These are phyloP conservation scores for Ogataea nakhonphanomensis DNA, from an alignment of 805 yeast genomes.

Conservation along the genomic window DNA sequence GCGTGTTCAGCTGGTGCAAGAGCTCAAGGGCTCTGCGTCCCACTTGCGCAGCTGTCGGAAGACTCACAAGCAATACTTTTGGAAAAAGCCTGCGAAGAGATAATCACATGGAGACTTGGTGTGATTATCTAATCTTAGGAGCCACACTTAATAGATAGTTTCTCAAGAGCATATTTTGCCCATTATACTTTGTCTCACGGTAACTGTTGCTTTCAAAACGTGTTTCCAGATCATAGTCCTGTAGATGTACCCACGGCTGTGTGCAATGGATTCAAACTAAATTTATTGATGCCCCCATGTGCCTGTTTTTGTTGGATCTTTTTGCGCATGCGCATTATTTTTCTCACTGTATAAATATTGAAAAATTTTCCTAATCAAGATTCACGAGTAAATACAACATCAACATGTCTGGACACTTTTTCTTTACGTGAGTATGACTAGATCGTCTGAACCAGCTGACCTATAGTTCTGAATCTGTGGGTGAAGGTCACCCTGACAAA, in stretches of 20 bases:
- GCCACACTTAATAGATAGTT: slow-evolving; percentile 2
- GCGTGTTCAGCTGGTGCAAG: slow-evolving; percentile 67
- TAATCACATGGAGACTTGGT: slow-evolving; percentile 7
- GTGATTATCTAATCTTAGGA: slow-evolving; percentile 7
- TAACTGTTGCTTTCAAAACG: no score
- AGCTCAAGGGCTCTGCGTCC: slow-evolving; percentile 76
- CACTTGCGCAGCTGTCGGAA: slow-evolving; percentile 81
- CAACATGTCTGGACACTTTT: slow-evolving; percentile 29
- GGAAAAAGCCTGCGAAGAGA: slow-evolving; percentile 52
- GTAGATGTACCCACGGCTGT: background rate
- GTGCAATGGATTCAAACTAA: background rate
- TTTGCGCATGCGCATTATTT: slow-evolving; percentile 12
- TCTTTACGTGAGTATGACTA: slow-evolving; percentile 28
- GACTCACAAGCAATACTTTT: slow-evolving; percentile 85
- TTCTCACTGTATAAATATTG: slow-evolving; percentile 9
- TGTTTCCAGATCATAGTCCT: no score
- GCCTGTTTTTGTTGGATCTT: slow-evolving; percentile 12
- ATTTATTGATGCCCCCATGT: slow-evolving; percentile 6
- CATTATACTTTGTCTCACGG: background rate
- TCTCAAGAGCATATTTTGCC: background rate
- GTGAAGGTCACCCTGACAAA: slow-evolving; percentile 94
- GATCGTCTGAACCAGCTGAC: slow-evolving; percentile 1
- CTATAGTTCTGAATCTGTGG: slow-evolving; percentile 80
- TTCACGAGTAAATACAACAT: slow-evolving; percentile 7
- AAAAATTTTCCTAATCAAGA: slow-evolving; percentile 12